Evolutionary conservation across 2,329 filamentous ascomycete genomes (phyloP), one percentile per base, ranked within the genome.

Genomic region (Elsinoe ampelina): DNA sequence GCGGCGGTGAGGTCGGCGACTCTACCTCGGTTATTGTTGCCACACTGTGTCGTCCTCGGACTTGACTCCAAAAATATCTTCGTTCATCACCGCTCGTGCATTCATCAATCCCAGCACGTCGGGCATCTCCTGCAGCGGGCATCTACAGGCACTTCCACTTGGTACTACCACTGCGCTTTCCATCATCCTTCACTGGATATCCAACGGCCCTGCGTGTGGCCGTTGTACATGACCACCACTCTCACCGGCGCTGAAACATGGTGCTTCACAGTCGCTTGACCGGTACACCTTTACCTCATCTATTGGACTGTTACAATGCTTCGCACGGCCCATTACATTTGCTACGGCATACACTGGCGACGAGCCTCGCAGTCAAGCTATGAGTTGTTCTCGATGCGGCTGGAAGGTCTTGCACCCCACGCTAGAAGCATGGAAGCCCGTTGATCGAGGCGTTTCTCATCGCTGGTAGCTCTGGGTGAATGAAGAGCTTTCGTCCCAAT

Each of bases 261-360:
- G 17, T 52, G 48, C 48, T 52, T 52, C 48, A 52, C 32, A 52
- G 48, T 52, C 48, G 48, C 26, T 15, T 17, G 17, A 17, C 48
- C 48, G 48, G 48, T 52, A 15, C 10, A 22, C 32, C 13, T 52
- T 52, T 32, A 52, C 48, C 48, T 52, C 48, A 52, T 52, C 48
- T 52, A 52, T 52, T 52, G 48, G 34, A 52, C 48, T 52, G 34
- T 35, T 52, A 26, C 32, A 39, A 26, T 39, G 26, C 32, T 35
- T 52, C 19, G 20, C 36, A 19, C 48, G 26, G 34, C 19, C 48
- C 48, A 12, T 13, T 13, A 38, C 3, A n/a, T 19, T 15, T 34
- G 32, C 19, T 10, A 52, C 48, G 48, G 48, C 34, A 52, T 32
- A 17, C 34, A 35, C 22, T 22, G 48, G 22, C 48, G 48, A 36